Base-by-base conservation (phyloP, 2,329 filamentous ascomycete genomes). In the Fusarium sp. region DNA sequence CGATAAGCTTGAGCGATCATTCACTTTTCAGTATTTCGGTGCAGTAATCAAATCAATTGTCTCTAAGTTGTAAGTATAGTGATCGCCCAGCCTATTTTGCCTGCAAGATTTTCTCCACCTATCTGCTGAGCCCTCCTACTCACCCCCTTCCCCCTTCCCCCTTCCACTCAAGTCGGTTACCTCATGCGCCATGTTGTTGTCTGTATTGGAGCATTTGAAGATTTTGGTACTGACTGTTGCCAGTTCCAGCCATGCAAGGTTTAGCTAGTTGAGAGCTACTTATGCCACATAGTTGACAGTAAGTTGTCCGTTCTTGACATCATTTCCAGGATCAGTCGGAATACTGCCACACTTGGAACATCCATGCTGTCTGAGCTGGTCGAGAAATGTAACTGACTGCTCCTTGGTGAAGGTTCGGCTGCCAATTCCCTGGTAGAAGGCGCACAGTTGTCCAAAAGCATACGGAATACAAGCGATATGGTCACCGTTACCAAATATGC, bases 281-380 rank as follows among this genome's bases (percentile, higher is more conserved):
- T 25, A 25, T 25, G 52, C 20, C 11, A 58, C 54, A 9, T 33
- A 55, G 39, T 58, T 58, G 3, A 58, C 49, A 13, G 54, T 58
- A 0, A 58, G 49, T 7, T 55, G 15, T 13, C 49, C 49, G 4
- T 55, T 55, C 2, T 37, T 18, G 5, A 58, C 37, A 5, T 58
- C 20, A 5, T 58, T 58, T 7, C 54, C 54, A 2, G 31, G 10
- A 21, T 58, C 49, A 8, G 25, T 21, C 15, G 49, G 54, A 31
- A 58, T 58, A 13, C 49, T 55, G 11, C 54, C 54, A 14, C 54
- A 55, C 4, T 37, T 54, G 5, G 37, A 25, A n/a, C 54, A 58
- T n/a, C 49, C 31, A 45, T 55, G 49, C 18, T 55, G n/a, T 4
- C 23, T 11, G 18, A 55, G 52, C 20, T 50, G 11, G 8, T 55